These are phyloP conservation scores for Theobroma cacao DNA, from an alignment of 345 rosid genomes.

Conservation along the genomic window DNA sequence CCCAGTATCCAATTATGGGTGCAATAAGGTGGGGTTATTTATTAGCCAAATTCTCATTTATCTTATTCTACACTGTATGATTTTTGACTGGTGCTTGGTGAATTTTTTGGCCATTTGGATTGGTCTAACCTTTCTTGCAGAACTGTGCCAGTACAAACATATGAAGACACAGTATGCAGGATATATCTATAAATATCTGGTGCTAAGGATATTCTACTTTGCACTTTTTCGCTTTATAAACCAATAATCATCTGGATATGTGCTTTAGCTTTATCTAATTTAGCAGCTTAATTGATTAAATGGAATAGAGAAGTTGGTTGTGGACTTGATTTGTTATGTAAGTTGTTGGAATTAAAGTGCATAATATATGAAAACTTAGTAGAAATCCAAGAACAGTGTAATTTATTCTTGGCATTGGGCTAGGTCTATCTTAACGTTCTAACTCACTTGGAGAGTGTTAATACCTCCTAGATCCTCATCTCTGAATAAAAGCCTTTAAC, in stretches of 20 bases:
- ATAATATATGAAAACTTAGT: not conserved
- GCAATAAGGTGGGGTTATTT: slow-evolving; percentile 66
- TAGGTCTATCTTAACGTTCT: too few relatives aligned
- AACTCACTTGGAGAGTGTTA: not conserved
- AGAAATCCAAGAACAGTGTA: not conserved
- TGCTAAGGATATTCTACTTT: not conserved
- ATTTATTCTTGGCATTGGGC: not conserved
- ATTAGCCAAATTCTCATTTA: not conserved
- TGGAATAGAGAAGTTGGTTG: not conserved
- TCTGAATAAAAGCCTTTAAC: not conserved
- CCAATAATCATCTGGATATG: not conserved
- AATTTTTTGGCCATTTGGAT: not conserved
- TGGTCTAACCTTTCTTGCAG: not conserved
- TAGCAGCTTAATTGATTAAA: not conserved
- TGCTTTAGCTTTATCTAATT: too few relatives aligned
- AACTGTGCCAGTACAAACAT: not conserved
- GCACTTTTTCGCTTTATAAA: not conserved
- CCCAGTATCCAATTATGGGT: slow-evolving; percentile 96
- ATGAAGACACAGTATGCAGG: not conserved
- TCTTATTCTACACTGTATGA: not conserved
- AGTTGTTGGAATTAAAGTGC: not conserved
- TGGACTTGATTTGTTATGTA: not conserved
- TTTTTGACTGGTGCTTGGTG: not conserved
- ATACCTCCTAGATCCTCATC: not conserved
- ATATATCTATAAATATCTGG: not conserved